Evolutionary conservation across 352 stramenopile genomes (phyloP), one percentile per base, ranked within the genome.

Genomic region (Phytopythium kandeliae): DNA sequence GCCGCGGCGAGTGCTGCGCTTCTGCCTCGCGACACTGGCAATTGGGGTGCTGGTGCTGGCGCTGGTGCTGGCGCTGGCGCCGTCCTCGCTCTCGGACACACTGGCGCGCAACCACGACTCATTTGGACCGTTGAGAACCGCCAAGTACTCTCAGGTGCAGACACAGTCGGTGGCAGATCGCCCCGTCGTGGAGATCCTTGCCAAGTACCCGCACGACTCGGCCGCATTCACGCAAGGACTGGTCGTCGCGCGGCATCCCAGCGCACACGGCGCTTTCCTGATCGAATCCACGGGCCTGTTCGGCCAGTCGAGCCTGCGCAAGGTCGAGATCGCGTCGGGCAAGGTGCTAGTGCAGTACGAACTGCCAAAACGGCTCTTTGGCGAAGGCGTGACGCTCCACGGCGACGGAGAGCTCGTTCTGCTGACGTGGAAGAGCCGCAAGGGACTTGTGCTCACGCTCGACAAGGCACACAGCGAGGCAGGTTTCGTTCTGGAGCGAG

Each of bases 221-320:
- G 45, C 58, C 21, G 85, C 90, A 4, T 97, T 97, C 61, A 96
- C 87, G 19, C 89, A 94, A 51, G 88, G 88, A 2, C 63, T 93
- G 30, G 44, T 89, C 65, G 36, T 96, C 42, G 56, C 85, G 46
- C 65, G 64, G 28, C 46, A 70, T 6, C 47, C 34, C 13, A 34
- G 47, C 3, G 74, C 60, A 11, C 37, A 63, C 2, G 46, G 81
- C 28, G 93, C 89, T 33, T 75, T 84, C 33, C 81, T 98, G n/a
- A 94, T 96, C 53, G 91, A 98, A 70, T 97, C 89, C 0, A 96
- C 85, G 21, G 94, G 94, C 2, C 38, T 97, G 5, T 94, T 89
- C 65, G 78, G 86, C 2, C n/a, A 89, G 48, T 98, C 92, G 6
- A 88, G 67, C 42, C 58, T 98, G 19, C 75, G 85, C 38, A 83